phyloP scores from a whole-genome alignment of 306 rosid species.

The Geum urbanum region DNA sequence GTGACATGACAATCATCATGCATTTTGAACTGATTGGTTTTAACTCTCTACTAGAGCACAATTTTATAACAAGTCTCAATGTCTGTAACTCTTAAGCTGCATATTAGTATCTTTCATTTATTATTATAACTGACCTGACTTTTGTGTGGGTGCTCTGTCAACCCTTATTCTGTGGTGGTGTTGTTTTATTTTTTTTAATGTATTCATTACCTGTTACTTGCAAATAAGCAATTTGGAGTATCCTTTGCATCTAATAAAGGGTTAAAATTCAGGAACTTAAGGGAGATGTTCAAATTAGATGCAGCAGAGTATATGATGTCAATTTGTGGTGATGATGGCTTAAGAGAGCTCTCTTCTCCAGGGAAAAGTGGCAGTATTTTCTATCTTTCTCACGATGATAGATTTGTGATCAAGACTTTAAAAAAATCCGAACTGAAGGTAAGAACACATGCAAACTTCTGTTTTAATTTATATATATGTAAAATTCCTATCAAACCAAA shows the following conservation, averaged over 20 bases:
- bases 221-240: neutral
- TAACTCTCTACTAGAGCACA: neutral
- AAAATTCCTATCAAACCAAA: neutral
- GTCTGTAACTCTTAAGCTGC: neutral
- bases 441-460: slow-evolving; percentile 31
- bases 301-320: slow-evolving; percentile 99
- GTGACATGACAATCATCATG: slow-evolving; percentile 11
- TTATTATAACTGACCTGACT: neutral
- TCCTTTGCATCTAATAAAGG: slow-evolving; percentile 10
- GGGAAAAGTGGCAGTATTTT: slow-evolving; percentile 99
- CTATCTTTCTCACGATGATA: slow-evolving; percentile 90
- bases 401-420: slow-evolving; percentile 90
- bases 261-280: slow-evolving; percentile 73
- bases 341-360: slow-evolving; percentile 79
- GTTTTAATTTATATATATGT: neutral
- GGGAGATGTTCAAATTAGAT: slow-evolving; percentile 97
- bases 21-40: slow-evolving; percentile 27
- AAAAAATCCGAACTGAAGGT: slow-evolving; percentile 84
- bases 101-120: neutral
- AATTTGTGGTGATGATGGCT: slow-evolving; percentile 83
- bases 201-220: neutral
- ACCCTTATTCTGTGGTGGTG: neutral
- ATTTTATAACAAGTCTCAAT: slow-evolving; percentile 4
- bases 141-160: neutral
- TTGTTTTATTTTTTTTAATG: neutral